These are phyloP conservation scores for Guadua angustifolia DNA, from an alignment of 176 grass and related monocot species.

Conservation along the genomic window DNA sequence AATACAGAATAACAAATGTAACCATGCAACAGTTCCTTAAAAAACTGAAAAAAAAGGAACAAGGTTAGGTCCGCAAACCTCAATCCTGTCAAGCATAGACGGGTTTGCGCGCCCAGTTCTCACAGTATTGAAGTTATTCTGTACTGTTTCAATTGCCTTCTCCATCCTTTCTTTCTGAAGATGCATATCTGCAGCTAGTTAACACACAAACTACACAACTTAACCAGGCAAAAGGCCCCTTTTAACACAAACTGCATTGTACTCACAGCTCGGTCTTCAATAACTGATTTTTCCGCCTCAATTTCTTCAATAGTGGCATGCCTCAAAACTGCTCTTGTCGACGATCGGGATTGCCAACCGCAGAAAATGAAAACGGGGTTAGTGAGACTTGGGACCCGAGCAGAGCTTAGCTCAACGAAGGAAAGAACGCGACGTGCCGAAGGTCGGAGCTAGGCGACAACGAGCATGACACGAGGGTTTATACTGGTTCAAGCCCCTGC, in stretches of 20 bases:
- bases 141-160: constrained; percentile 79
- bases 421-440: too few species aligned
- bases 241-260: constrained; percentile 15
- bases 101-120: constrained; percentile 94
- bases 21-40: constrained; percentile 28
- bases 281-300: constrained; percentile 80
- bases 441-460: too few species aligned
- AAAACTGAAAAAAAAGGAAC: constrained; percentile 16
- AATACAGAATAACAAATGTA: neutral
- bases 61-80: constrained; percentile 53
- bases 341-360: too few species aligned
- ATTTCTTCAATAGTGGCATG: constrained; percentile 99
- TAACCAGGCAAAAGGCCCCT: constrained; percentile 2
- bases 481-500: too few species aligned
- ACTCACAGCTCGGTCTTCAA: constrained; percentile 85
- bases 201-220: constrained; percentile 28
- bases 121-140: constrained; percentile 84
- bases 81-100: constrained; percentile 90
- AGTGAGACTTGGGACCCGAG: too few species aligned
- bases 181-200: constrained; percentile 22
- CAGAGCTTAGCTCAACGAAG: too few species aligned
- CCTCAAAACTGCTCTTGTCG: constrained; percentile 66
- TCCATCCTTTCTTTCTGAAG: constrained; percentile 94
- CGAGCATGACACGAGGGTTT: too few species aligned
- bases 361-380: too few species aligned